Evolutionary conservation across 345 rosid genomes (phyloP).

Genomic region (Eutrema heterophyllum): DNA sequence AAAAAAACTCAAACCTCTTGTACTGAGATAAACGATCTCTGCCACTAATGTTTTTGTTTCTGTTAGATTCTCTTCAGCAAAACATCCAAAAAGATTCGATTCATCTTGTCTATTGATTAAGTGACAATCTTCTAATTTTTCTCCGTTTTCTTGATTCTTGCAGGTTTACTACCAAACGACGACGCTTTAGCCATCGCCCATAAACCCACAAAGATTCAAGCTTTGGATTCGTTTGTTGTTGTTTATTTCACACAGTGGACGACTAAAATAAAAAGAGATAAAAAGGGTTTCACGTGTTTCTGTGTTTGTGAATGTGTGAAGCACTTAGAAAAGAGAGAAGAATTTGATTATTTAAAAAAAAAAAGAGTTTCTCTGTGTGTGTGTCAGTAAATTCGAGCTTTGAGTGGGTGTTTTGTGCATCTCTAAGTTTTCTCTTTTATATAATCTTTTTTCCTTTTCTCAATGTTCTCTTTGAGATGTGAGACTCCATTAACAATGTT

Average conservation of each 20-base stretch:
- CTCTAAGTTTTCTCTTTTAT: slow-evolving; percentile 24
- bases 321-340: slow-evolving; percentile 36
- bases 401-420: slow-evolving; percentile 51
- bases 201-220: slow-evolving; percentile 12
- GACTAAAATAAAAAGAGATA: neutral
- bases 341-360: slow-evolving; percentile 20
- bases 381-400: slow-evolving; percentile 65
- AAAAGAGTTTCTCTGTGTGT: slow-evolving; percentile 32
- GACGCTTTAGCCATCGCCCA: slow-evolving; percentile 6
- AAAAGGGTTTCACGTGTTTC: slow-evolving; percentile 31
- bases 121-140: slow-evolving; percentile 38
- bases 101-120: slow-evolving; percentile 46
- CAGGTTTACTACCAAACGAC: slow-evolving; percentile 24
- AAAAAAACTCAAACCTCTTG: neutral
- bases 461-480: slow-evolving; percentile 34
- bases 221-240: slow-evolving; percentile 31
- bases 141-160: slow-evolving; percentile 34
- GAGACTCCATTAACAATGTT: slow-evolving; percentile 35
- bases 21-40: slow-evolving; percentile 6
- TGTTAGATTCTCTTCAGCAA: slow-evolving; percentile 28
- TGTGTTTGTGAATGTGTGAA: slow-evolving; percentile 36
- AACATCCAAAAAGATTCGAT: slow-evolving; percentile 38
- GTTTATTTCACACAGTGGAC: neutral
- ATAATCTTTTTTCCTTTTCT: neutral
- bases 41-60: slow-evolving; percentile 35